A percentile compares a stretch with the other conserved stretches of the same genome.
These are phyloP conservation scores for Peniophora sp. DNA, from an alignment of 1,284 basidiomycete genomes.

Conservation along the genomic window DNA sequence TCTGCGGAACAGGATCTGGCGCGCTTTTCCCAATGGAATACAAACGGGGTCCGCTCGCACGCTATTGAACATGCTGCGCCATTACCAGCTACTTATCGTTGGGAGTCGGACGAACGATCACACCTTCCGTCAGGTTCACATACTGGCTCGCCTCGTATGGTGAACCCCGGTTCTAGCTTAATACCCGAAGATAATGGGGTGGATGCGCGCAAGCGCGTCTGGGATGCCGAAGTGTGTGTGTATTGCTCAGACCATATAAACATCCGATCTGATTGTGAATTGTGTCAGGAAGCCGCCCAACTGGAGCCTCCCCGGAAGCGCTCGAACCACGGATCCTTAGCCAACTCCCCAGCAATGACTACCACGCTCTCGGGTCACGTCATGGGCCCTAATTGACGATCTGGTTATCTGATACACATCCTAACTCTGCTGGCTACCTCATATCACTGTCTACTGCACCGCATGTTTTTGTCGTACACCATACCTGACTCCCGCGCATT, in stretches of 20 bases:
- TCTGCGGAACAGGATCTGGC: neutral
- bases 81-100: conserved; percentile 11
- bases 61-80: conserved; percentile 1
- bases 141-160: conserved; percentile 7
- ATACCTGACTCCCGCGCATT: no score
- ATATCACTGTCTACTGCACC: no score
- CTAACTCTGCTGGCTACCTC: no score
- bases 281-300: neutral
- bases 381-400: neutral
- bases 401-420: no score
- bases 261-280: neutral
- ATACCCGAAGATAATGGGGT: conserved; percentile 1
- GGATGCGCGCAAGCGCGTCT: conserved; percentile 10
- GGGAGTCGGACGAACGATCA: conserved; percentile 9
- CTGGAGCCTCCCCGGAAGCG: conserved; percentile 7
- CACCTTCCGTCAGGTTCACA: conserved; percentile 5
- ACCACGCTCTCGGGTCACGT: neutral
- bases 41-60: neutral
- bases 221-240: conserved; percentile 11
- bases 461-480: no score
- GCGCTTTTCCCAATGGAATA: neutral
- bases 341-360: conserved; percentile 7
- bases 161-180: conserved; percentile 6
- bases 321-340: conserved; percentile 11
- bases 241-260: neutral